These are phyloP conservation scores for Linnemannia exigua DNA, from an alignment of 192 early-diverging fungal genomes.

Conservation along the genomic window DNA sequence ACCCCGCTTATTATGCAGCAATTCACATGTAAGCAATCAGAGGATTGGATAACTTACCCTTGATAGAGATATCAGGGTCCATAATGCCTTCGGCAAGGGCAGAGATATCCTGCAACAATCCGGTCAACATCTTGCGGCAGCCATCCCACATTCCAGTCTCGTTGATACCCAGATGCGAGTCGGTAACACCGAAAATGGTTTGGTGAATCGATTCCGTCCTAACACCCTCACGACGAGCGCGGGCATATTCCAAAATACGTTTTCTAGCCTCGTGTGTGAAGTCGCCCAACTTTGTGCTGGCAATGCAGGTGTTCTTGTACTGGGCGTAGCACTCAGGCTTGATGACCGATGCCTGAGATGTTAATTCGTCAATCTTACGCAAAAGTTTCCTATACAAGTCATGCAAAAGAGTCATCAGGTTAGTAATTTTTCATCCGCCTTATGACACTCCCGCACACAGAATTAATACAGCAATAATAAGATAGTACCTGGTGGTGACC, in stretches of 20 bases:
- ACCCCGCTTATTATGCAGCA: too few relatives aligned
- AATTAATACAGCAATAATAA: neutral
- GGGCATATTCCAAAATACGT: conserved; percentile 23
- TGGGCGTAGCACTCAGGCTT: conserved; percentile 62
- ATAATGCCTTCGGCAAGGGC: conserved; percentile 61
- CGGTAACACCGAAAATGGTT: conserved; percentile 69
- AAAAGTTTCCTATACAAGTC: conserved; percentile 68
- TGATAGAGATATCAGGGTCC: conserved; percentile 67
- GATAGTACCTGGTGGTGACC: conserved; percentile 63
- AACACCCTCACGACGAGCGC: conserved; percentile 30
- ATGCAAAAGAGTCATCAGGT: neutral
- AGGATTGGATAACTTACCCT: conserved; percentile 46
- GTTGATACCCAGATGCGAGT: conserved; percentile 67
- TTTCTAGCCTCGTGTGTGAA: conserved; percentile 62
- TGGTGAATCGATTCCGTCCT: conserved; percentile 59
- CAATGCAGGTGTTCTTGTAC: conserved; percentile 61
- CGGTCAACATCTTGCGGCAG: conserved; percentile 64
- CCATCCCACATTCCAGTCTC: conserved; percentile 75
- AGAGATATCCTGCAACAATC: conserved; percentile 61
- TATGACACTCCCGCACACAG: neutral
- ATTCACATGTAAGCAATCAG: neutral
- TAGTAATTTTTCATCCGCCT: neutral
- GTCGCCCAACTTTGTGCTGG: conserved; percentile 63
- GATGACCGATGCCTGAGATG: conserved; percentile 59
- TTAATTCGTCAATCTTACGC: conserved; percentile 74